These are phyloP conservation scores for Fusarium chlamydosporum DNA, from an alignment of 2,329 filamentous ascomycete genomes.

Conservation along the genomic window DNA sequence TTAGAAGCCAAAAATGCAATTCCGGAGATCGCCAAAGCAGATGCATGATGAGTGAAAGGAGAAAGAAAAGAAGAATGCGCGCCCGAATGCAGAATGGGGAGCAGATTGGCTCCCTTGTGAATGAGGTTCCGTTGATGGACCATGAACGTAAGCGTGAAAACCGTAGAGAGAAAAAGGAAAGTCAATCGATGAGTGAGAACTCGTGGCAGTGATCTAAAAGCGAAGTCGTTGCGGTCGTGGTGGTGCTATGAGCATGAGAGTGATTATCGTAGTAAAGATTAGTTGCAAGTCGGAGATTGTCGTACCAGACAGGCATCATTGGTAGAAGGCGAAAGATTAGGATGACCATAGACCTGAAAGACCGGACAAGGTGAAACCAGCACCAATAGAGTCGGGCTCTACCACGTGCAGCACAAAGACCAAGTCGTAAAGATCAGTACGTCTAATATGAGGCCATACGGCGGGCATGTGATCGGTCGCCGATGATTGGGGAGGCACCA, in stretches of 20 bases:
- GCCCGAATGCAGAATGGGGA: constrained; percentile 44
- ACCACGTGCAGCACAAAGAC: constrained; percentile 50
- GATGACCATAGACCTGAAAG: constrained; percentile 39
- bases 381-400: constrained; percentile 45
- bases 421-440: constrained; percentile 39
- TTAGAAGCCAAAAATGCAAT: constrained; percentile 43
- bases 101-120: constrained; percentile 39
- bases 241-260: constrained; percentile 48
- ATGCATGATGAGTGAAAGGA: constrained; percentile 39
- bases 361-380: constrained; percentile 49
- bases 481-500: constrained; percentile 60
- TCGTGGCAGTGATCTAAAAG: constrained; percentile 49
- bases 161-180: constrained; percentile 35
- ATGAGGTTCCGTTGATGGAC: constrained; percentile 38
- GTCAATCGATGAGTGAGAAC: constrained; percentile 43
- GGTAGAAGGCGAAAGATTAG: constrained; percentile 29
- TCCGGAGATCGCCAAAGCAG: constrained; percentile 41
- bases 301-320: constrained; percentile 33
- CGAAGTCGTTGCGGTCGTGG: constrained; percentile 51
- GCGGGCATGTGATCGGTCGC: constrained; percentile 68
- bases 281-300: constrained; percentile 30
- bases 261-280: constrained; percentile 37
- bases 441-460: constrained; percentile 75
- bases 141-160: constrained; percentile 44
- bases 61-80: constrained; percentile 40